Evolutionary conservation across 1,284 basidiomycete genomes (phyloP), one percentile per base, ranked within the genome.

Genomic region (Cystobasidium slooffiae): DNA sequence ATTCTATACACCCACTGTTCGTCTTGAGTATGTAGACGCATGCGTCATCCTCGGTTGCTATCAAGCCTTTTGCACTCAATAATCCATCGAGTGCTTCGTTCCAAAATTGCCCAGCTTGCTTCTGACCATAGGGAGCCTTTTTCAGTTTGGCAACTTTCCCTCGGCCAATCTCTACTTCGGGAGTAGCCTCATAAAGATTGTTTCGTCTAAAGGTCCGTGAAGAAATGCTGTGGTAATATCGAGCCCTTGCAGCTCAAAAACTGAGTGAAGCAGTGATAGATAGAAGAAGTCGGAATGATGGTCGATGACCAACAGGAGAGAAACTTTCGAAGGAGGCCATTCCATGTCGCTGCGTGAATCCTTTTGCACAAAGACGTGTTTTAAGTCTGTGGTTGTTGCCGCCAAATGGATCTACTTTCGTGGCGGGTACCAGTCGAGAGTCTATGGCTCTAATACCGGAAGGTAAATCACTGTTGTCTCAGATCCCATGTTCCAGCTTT

Each of bases 241-340:
- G 39, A 75, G 62, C 14, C 64, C 65, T 18, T 58, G 55, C 16
- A 67, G 8, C 5, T 14, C 7, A n/a, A 12, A 22, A 61, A 16
- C 39, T n/a, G 7, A 51, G 39, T 0, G 16, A 3, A 18, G 68
- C 68, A 24, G 75, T 75, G 9, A 70, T 43, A 5, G 65, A 62
- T 8, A 68, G 51, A 41, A 78, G 22, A 0, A 83, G 53, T 0
- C 82, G 80, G 41, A 84, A 80, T 0, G 84, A 83, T 56, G 83
- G 79, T 67, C 83, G 79, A 1, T 81, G 80, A 0, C 81, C 81
- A 0, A 84, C 85, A 0, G 85, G 85, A 22, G 85, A 82, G 72
- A 83, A 84, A 0, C 85, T 86, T 8, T 84, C 81, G 1, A 78
- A 77, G 76, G 83, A 85, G 73, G 86, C 84, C n/a, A 80, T 65